Base-by-base conservation (phyloP, 2,329 filamentous ascomycete genomes). In the Stylonectria norvegica region DNA sequence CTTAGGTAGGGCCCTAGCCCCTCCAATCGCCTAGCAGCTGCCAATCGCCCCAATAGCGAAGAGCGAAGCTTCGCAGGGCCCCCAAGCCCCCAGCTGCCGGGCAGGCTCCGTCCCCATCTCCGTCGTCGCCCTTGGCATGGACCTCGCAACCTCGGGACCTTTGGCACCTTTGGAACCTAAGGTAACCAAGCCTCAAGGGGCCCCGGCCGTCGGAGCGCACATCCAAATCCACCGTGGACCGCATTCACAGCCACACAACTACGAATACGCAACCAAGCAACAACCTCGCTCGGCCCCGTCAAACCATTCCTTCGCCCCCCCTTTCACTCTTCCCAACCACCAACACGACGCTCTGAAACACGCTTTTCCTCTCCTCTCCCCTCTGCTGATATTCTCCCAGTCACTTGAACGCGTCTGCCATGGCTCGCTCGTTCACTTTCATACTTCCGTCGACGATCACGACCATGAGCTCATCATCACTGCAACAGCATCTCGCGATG, bases 341-440 rank as follows among this genome's bases (percentile, higher is more conserved):
- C 48, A 48, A 36, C 42, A 43, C 23, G 41, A 45, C 28, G 33
- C 49, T 49, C 55, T 56, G 55, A 56, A 58, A 57, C 55, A 58
- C 43, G 45, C 42, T 43, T 45, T 51, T 34, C 52, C 49, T 43
- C 42, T 43, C 47, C 49, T 34, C 52, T 47, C 50, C 52, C 50
- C 52, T 55, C 25, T 47, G 29, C 55, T 50, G 42, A 49, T 44
- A 28, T 37, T 29, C 35, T 40, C 36, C 43, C 45, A 47, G 40
- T 29, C 40, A 37, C 39, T 38, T 34, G 45, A 40, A 48, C 49
- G 55, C 53, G 50, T 52, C 40, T 37, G n/a, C n/a, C n/a, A n/a
- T n/a, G n/a, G n/a, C n/a, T n/a, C n/a, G n/a, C n/a, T n/a, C n/a
- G n/a, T n/a, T n/a, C n/a, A n/a, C n/a, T n/a, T n/a, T n/a, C n/a